Conservation (phyloP, 2,329 filamentous ascomycete species). For the Sporothrix brunneoviolacea region DNA sequence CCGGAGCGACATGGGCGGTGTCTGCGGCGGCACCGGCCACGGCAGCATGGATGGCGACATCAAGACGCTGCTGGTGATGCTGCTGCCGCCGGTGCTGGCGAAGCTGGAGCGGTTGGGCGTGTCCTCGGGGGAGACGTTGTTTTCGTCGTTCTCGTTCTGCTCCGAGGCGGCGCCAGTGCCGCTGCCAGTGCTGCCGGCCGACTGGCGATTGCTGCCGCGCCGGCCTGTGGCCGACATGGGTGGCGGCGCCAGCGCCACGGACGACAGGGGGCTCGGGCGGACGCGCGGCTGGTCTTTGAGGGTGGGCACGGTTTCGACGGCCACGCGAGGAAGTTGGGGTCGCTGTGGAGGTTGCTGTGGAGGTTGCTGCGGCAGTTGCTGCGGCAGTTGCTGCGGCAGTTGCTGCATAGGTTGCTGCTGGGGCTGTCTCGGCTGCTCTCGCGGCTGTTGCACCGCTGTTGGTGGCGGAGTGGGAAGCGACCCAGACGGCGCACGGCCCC, state of each 20-base stretch:
- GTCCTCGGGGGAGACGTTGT: background rate
- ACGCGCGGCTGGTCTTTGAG: background rate
- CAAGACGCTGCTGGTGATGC: conserved; percentile 18
- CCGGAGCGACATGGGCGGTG: conserved; percentile 13
- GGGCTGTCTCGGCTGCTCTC: background rate
- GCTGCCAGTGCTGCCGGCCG: background rate
- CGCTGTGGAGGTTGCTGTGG: background rate
- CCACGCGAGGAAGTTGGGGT: too few relatives aligned
- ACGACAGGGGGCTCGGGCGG: background rate
- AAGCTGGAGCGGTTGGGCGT: conserved; percentile 5
- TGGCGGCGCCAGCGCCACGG: background rate
- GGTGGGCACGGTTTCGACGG: too few relatives aligned
- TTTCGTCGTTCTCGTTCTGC: background rate
- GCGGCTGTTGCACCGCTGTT: background rate
- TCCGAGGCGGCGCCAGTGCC: too few relatives aligned
- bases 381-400: background rate
- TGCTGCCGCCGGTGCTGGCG: conserved; percentile 15
- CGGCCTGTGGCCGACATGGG: background rate
- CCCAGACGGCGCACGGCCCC: background rate
- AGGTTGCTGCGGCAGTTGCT: background rate
- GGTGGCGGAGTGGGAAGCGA: background rate
- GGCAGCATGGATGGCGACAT: conserved; percentile 14
- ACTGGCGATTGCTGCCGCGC: background rate
- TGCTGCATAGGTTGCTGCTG: background rate
- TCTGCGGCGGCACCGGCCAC: conserved; percentile 18